A percentile compares a stretch with the other conserved stretches of the same genome.
Evolutionary conservation across 2,329 filamentous ascomycete genomes (phyloP).

Genomic region (Thielaviopsis punctulata): DNA sequence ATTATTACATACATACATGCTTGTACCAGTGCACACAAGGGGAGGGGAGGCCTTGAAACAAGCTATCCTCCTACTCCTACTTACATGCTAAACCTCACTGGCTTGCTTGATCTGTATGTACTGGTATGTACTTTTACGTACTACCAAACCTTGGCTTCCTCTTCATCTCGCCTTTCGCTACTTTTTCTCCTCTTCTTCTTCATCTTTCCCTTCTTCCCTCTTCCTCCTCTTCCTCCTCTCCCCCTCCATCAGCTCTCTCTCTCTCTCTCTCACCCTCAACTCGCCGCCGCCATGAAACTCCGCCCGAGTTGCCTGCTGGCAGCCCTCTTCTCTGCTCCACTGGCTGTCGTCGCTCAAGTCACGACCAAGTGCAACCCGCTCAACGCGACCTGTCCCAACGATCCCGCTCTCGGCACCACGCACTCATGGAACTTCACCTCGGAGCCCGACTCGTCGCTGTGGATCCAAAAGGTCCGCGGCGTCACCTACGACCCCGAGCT

Average conservation of each 20-base stretch:
- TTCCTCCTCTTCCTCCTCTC: not conserved
- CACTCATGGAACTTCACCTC: slow-evolving; percentile 48
- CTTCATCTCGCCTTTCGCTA: no score
- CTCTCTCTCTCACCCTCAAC: not conserved
- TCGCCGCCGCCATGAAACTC: no score
- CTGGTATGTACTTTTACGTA: no score
- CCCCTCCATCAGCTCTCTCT: not conserved
- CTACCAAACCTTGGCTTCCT: no score
- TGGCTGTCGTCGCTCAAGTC: slow-evolving; percentile 61
- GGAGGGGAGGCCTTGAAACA: no score
- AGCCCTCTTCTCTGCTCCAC: slow-evolving; percentile 25
- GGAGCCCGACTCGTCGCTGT: slow-evolving; percentile 41
- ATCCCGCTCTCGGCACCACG: slow-evolving; percentile 51
- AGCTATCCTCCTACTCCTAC: no score
- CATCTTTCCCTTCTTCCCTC: not conserved
- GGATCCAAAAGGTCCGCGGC: slow-evolving; percentile 49
- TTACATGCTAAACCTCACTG: no score
- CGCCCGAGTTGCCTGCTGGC: no score
- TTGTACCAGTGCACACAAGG: no score
- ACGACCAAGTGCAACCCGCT: slow-evolving; percentile 63
- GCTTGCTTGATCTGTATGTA: no score
- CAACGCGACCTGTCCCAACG: slow-evolving; percentile 48
- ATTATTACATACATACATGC: no score
- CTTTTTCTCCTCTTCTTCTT: slow-evolving; percentile 1
- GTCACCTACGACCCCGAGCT: slow-evolving; percentile 41